Conservation (phyloP, 108 stramenopile genomes). For the Pelagomonas calceolata region DNA sequence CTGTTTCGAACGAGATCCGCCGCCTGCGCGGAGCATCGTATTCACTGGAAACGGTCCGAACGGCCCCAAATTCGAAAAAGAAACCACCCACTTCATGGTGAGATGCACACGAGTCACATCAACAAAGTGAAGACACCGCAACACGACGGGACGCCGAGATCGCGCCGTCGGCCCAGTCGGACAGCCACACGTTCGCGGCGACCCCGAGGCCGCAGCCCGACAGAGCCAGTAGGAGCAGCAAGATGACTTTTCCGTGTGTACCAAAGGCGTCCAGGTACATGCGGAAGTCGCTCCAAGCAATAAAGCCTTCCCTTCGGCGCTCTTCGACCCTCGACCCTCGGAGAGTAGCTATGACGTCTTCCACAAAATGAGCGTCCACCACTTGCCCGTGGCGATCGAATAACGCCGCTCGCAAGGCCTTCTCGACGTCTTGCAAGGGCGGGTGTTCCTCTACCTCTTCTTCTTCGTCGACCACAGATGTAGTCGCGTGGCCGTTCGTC, state of each 20-base stretch:
- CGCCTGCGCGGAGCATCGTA: no score
- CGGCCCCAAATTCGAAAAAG: no score
- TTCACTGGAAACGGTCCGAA: no score
- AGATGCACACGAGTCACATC: no score
- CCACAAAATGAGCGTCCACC: not conserved
- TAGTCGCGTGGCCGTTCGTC: not conserved
- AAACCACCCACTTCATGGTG: no score
- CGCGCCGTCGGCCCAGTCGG: slow-evolving; percentile 10
- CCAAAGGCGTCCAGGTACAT: slow-evolving; percentile 11
- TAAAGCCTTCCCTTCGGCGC: not conserved
- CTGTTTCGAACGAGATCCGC: no score
- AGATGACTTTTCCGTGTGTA: not conserved
- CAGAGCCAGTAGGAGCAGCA: not conserved
- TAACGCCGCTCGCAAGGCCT: not conserved
- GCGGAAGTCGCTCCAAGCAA: slow-evolving; percentile 6
- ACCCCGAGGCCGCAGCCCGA: slow-evolving; percentile 1
- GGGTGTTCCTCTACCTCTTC: not conserved
- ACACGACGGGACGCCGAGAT: not conserved
- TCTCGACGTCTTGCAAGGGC: slow-evolving; percentile 4
- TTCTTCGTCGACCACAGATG: not conserved
- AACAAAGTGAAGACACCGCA: no score
- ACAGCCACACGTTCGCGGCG: slow-evolving; percentile 11
- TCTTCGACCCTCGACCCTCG: slow-evolving; percentile 1
- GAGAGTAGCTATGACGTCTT: no score
- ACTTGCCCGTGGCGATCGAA: not conserved